phyloP scores from a whole-genome alignment of 352 stramenopile genomes.

The Peronosclerospora sorghi region DNA sequence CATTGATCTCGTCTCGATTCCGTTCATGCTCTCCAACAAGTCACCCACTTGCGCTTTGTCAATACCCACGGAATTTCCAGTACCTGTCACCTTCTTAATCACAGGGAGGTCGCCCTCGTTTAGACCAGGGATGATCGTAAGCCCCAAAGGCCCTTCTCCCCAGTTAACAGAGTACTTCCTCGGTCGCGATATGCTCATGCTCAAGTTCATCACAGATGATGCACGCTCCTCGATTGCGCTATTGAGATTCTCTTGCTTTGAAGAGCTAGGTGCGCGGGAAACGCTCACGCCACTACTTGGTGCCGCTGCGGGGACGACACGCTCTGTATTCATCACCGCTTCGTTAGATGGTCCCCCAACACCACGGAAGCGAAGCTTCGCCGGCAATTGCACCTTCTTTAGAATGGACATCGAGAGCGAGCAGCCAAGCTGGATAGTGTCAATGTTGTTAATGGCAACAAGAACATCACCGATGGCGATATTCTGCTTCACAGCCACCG shows the following conservation, averaged over 20 bases:
- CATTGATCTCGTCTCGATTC: slow-evolving; percentile 49
- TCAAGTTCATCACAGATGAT: slow-evolving; percentile 28
- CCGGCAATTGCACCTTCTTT: slow-evolving; percentile 80
- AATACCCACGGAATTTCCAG: slow-evolving; percentile 63
- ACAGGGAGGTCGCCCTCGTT: slow-evolving; percentile 70
- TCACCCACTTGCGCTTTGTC: slow-evolving; percentile 76
- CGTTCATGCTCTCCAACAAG: slow-evolving; percentile 76
- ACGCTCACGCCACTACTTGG: slow-evolving; percentile 16
- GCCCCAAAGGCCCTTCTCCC: slow-evolving; percentile 62
- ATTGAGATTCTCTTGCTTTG: slow-evolving; percentile 10
- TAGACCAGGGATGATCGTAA: slow-evolving; percentile 79
- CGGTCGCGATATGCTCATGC: slow-evolving; percentile 47
- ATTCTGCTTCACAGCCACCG: slow-evolving; percentile 81
- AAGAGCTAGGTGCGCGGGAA: slow-evolving; percentile 12
- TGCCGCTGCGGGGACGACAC: slow-evolving; percentile 3
- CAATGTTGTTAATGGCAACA: slow-evolving; percentile 85
- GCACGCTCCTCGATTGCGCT: slow-evolving; percentile 13
- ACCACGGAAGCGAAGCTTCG: slow-evolving; percentile 75
- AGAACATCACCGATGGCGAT: slow-evolving; percentile 80
- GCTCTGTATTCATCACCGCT: slow-evolving; percentile 9
- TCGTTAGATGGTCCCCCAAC: slow-evolving; percentile 45
- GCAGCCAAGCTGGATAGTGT: slow-evolving; percentile 80
- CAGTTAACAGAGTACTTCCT: slow-evolving; percentile 69
- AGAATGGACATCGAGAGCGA: slow-evolving; percentile 83
- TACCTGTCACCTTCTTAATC: slow-evolving; percentile 84